A percentile compares a stretch with the other conserved stretches of the same genome.
These are phyloP conservation scores for Apiospora hydei DNA, from an alignment of 2,329 filamentous ascomycete genomes.

Conservation along the genomic window DNA sequence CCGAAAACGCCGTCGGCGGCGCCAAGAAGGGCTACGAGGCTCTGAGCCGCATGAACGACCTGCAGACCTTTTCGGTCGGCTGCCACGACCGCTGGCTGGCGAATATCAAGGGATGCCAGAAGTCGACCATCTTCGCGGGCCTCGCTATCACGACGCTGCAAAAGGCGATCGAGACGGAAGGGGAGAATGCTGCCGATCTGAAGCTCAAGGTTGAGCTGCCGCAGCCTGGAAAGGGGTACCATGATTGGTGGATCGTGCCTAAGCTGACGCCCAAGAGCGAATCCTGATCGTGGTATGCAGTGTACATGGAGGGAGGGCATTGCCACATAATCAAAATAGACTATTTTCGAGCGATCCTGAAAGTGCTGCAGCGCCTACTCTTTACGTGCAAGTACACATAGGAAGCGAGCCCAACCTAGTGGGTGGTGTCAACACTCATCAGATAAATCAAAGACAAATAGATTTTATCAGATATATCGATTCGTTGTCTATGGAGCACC, in stretches of 20 bases:
- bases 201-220: conserved; percentile 61
- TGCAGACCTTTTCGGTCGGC: conserved; percentile 62
- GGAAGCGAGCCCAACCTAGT: neutral
- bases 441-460: neutral
- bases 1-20: conserved; percentile 53
- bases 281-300: neutral
- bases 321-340: neutral
- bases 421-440: conserved; percentile 24
- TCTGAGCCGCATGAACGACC: conserved; percentile 57
- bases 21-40: conserved; percentile 65
- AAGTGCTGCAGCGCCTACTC: neutral
- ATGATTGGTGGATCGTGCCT: conserved; percentile 72
- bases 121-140: conserved; percentile 74
- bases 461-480: conserved; percentile 2
- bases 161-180: conserved; percentile 55
- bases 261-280: conserved; percentile 45
- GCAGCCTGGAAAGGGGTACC: conserved; percentile 60
- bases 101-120: conserved; percentile 66
- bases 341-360: neutral
- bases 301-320: neutral
- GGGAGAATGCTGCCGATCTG: conserved; percentile 35
- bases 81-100: conserved; percentile 69
- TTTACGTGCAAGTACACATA: neutral
- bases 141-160: conserved; percentile 68
- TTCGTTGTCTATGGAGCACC: conserved; percentile 1